Evolutionary conservation across 2,329 filamentous ascomycete genomes (phyloP), one percentile per base, ranked within the genome.

Genomic region (Akanthomyces dipterigenus): DNA sequence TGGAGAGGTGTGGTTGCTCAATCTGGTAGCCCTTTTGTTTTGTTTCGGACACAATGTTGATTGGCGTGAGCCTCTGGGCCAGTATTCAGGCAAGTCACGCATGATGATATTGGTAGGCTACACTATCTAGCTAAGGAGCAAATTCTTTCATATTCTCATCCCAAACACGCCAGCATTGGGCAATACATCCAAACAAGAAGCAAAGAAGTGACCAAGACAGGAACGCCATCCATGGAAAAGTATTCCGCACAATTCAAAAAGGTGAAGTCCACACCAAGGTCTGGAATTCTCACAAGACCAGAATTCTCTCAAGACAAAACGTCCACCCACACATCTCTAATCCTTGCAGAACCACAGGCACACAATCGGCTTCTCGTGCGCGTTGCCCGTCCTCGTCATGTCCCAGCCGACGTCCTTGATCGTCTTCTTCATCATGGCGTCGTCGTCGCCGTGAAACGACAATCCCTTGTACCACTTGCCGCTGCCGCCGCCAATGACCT

Each of bases 381-480:
- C 68, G 18, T 76, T 70, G 0, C 83, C 83, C 1, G 76, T 80
- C 9, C 83, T 70, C 1, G 74, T 75, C 20, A 70, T 69, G 42
- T 85, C 80, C 85, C 87, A 89, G 0, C 86, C 86, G 11, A 87
- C 67, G 1, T 85, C 78, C 63, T 72, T 76, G 63, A 89, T 72
- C 0, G 77, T 78, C 75, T 78, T 78, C 64, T 74, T 75, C 64
- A 83, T 72, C 36, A 76, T 71, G 11, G 76, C 77, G 42, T 77
- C 73, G 40, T 85, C 75, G 14, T 80, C 80, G 1, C 83, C 82
- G 1, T 68, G 67, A 42, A 85, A 78, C 8, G 75, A 76, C 49
- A 82, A 67, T 0, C 84, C 85, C 64, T 79, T 80, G 66, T 83
- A 80, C 84, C 86, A 90, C 34, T 72, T 75, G 0, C 85, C 85